These are phyloP conservation scores for Rhizopogon vulgaris DNA, from an alignment of 768 basidiomycete genomes.

Conservation along the genomic window DNA sequence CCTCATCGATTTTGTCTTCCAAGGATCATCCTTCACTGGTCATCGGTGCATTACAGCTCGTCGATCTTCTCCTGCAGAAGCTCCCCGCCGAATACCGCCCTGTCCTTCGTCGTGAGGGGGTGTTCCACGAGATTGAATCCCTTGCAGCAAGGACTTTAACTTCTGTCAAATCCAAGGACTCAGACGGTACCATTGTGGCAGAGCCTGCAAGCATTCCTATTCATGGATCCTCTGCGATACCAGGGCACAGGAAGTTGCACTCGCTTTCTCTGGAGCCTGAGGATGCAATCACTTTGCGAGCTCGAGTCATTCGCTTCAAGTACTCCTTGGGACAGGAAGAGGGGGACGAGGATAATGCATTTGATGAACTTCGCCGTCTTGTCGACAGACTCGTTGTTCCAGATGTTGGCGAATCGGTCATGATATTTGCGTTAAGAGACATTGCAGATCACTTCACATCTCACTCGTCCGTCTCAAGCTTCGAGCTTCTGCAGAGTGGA, in stretches of 20 bases:
- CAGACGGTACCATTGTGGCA: constrained; percentile 30
- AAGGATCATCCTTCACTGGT: constrained; percentile 86
- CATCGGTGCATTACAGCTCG: constrained; percentile 85
- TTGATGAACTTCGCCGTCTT: constrained; percentile 54
- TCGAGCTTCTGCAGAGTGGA: constrained; percentile 92
- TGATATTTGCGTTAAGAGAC: constrained; percentile 57
- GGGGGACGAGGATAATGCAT: constrained; percentile 53
- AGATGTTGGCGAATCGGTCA: constrained; percentile 55
- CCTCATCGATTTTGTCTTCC: constrained; percentile 89
- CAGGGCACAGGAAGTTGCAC: constrained; percentile 65
- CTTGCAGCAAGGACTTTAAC: constrained; percentile 62
- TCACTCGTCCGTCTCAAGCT: constrained; percentile 83
- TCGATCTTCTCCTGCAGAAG: constrained; percentile 84
- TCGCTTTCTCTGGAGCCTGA: constrained; percentile 73
- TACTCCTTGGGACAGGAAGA: constrained; percentile 57
- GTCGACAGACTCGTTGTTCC: constrained; percentile 57
- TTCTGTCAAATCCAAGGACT: constrained; percentile 45
- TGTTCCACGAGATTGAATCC: constrained; percentile 88
- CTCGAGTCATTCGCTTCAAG: constrained; percentile 83
- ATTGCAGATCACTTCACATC: constrained; percentile 79
- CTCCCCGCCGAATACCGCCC: constrained; percentile 80
- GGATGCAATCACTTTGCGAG: constrained; percentile 89
- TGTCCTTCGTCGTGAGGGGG: constrained; percentile 90
- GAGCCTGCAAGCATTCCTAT: constrained; percentile 23
- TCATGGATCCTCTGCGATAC: constrained; percentile 40